Base-by-base conservation (phyloP, 495 filamentous ascomycete genomes). In the Neurospora hispaniola region DNA sequence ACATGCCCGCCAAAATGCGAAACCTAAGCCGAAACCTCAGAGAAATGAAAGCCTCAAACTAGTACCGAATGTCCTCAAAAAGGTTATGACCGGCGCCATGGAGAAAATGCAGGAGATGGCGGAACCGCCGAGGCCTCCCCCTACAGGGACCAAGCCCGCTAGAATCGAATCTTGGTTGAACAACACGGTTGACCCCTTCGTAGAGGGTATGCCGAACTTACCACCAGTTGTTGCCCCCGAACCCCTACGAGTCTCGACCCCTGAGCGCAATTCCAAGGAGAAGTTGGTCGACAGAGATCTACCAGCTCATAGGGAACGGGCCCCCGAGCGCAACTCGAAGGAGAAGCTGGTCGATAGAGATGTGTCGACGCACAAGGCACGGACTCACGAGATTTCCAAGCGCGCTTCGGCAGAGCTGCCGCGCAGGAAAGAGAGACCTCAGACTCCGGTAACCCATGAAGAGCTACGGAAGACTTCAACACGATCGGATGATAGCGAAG, bases 101-200 rank as follows among this genome's bases (percentile, higher is more conserved):
- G 86, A 88, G 75, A 88, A 88, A 62, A 82, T 86, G 42, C 80
- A 85, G 5, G 85, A 89, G 72, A 84, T 80, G 70, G 82, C 80
- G 44, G 87, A 89, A 23, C 84, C 84, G 27, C 84, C 86, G 6
- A 82, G 82, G 62, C 83, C 82, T 39, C 80, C 78, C 2, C 72
- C 44, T 35, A 43, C 73, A 9, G 41, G 74, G 18, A 87, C 88
- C 69, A 80, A 85, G 38, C 86, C 87, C 3, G 86, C 78, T 75
- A 92, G 82, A 73, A 93, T 94, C 66, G 91, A 94, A 81, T 89
- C 89, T 3, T 94, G 92, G 92, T 81, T 94, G 42, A 90, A 90
- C 69, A 85, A 85, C 31, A 93, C 91, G 2, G 84, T 88, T 12
- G 92, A 94, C 75, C 91, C 92, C 9, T 93, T 94, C 74, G 75